Evolutionary conservation across 2,329 filamentous ascomycete genomes (phyloP), one percentile per base, ranked within the genome.

Genomic region (Nemania sp.): DNA sequence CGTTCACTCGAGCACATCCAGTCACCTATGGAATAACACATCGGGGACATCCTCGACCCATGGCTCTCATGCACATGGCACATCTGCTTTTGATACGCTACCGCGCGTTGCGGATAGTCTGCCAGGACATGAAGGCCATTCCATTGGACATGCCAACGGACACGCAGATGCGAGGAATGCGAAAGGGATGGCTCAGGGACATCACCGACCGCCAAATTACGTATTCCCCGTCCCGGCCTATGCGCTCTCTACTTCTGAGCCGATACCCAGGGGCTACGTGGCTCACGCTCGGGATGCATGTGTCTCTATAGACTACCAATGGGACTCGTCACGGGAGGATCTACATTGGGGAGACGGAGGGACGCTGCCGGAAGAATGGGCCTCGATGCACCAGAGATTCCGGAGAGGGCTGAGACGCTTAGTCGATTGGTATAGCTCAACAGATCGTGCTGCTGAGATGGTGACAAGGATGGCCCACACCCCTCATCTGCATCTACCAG

Each of bases 351-450:
- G 94, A 6, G 90, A 93, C 74, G 95, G 95, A 10, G 96, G 95
- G 45, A 87, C 91, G 51, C 92, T 93, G 74, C 94, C 93, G 0
- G 96, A 99, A 80, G 96, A 98, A 80, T 99, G 96, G 96, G 92
- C 93, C 32, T 86, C 89, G 3, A 98, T 99, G 96, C 96, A 99
- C 80, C 91, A 90, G 77, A 88, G 96, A 24, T 97, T 98, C 75
- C 88, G 94, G 43, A 88, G 85, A 69, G 95, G 95, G 0, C 80
- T 98, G 45, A 90, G 92, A 72, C 88, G 89, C 52, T 87, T 98
- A 82, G 84, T 98, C 13, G 87, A 91, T 67, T 98, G 94, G 93
- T 99, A 99, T 77, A 85, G 77, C 74, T 89, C 79, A 70, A 83
- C 81, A 7, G 84, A 87, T 32, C 79, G 82, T 27, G 84, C 86